Evolutionary conservation across 495 filamentous ascomycete genomes (phyloP).

Genomic region (Chaetomium tenue): DNA sequence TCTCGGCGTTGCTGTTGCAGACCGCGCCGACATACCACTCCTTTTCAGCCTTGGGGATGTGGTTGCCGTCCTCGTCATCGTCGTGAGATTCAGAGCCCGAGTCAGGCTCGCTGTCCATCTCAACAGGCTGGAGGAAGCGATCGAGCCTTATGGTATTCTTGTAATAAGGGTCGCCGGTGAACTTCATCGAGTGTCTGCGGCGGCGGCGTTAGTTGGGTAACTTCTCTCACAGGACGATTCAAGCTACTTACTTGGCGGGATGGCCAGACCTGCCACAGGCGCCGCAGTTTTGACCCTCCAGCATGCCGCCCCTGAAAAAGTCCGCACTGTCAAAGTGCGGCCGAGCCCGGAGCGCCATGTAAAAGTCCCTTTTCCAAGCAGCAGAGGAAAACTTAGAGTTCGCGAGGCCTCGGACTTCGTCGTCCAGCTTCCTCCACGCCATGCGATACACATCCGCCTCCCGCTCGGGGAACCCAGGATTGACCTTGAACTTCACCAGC

Average conservation of each 20-base stretch:
- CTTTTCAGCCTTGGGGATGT: slow-evolving; percentile 38
- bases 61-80: slow-evolving; percentile 41
- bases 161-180: slow-evolving; percentile 69
- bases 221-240: background rate
- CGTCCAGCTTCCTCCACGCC: slow-evolving; percentile 71
- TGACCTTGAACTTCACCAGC: slow-evolving; percentile 71
- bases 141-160: slow-evolving; percentile 45
- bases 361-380: slow-evolving; percentile 69
- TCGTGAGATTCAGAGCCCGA: slow-evolving; percentile 12
- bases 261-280: slow-evolving; percentile 74
- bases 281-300: slow-evolving; percentile 58
- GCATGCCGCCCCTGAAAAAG: slow-evolving; percentile 27
- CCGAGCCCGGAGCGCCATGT: slow-evolving; percentile 60
- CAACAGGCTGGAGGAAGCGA: slow-evolving; percentile 18
- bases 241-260: slow-evolving; percentile 50
- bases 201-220: background rate
- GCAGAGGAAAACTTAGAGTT: slow-evolving; percentile 71
- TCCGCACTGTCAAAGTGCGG: slow-evolving; percentile 45
- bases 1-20: slow-evolving; percentile 66
- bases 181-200: slow-evolving; percentile 49
- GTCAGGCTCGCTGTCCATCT: slow-evolving; percentile 43
- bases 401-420: slow-evolving; percentile 65
- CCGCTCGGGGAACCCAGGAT: slow-evolving; percentile 62
- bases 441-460: slow-evolving; percentile 64
- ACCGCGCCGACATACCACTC: slow-evolving; percentile 42